Evolutionary conservation across 2,329 filamentous ascomycete species (phyloP).

Genomic region (Chaetomium strumarium): DNA sequence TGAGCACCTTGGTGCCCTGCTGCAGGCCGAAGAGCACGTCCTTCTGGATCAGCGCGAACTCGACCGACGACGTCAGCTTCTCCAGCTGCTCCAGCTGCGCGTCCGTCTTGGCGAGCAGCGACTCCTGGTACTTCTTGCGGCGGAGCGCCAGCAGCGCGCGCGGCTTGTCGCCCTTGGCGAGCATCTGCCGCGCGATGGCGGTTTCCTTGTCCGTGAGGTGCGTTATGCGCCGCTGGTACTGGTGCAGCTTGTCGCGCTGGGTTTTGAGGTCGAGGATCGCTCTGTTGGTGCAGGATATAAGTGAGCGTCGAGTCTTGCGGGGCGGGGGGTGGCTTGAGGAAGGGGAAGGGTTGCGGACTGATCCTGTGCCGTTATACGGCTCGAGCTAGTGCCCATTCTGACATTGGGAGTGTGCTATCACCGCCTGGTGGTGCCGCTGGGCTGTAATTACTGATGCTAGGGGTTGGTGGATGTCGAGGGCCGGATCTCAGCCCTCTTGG

Average conservation of each 20-base stretch:
- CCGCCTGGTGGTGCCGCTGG: neutral
- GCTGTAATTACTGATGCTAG: neutral
- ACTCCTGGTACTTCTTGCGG: conserved; percentile 95
- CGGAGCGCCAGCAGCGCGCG: conserved; percentile 82
- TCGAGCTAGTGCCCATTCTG: conserved; percentile 50
- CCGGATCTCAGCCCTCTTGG: neutral
- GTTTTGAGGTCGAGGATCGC: conserved; percentile 96
- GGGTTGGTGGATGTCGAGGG: neutral
- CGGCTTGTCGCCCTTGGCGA: conserved; percentile 71
- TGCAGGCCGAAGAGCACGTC: conserved; percentile 89
- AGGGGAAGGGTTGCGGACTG: conserved; percentile 51
- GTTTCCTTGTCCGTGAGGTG: conserved; percentile 83
- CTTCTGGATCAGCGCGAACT: conserved; percentile 95
- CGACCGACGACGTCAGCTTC: conserved; percentile 78
- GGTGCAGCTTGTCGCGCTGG: conserved; percentile 93
- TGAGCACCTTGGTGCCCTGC: conserved; percentile 83
- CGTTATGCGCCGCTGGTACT: conserved; percentile 88
- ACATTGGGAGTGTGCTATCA: conserved; percentile 12
- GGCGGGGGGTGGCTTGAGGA: conserved; percentile 8
- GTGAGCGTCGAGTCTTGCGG: neutral
- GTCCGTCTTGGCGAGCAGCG: conserved; percentile 82
- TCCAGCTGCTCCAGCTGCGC: conserved; percentile 91
- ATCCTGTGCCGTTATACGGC: conserved; percentile 68
- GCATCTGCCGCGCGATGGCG: conserved; percentile 75
- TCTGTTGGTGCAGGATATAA: conserved; percentile 40